phyloP scores from a whole-genome alignment of 139 green algal genomes.

The Spirogloea muscicola region DNA sequence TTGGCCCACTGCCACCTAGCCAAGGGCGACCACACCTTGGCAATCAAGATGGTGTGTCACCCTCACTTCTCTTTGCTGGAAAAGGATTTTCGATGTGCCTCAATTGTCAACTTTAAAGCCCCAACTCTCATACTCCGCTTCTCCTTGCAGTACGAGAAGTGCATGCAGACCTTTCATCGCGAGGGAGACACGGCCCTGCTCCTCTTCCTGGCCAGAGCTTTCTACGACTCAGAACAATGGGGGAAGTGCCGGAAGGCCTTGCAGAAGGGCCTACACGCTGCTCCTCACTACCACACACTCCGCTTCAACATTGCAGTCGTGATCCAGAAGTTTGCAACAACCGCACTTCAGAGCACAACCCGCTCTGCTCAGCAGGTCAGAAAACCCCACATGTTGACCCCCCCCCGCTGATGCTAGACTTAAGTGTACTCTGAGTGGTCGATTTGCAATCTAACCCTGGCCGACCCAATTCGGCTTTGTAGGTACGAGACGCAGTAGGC shows the following conservation, averaged over 20 bases:
- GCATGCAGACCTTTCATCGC: constrained; percentile 58
- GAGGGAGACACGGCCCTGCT: constrained; percentile 49
- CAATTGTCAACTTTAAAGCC: too few relatives aligned
- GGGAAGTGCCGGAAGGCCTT: constrained; percentile 61
- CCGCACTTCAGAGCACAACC: constrained; percentile 59
- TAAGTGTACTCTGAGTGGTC: too few relatives aligned
- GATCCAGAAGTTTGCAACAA: constrained; percentile 76
- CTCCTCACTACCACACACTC: constrained; percentile 59
- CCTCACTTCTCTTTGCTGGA: too few relatives aligned
- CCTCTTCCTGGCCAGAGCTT: constrained; percentile 63
- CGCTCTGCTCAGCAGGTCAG: constrained; percentile 20
- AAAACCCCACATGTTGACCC: too few relatives aligned
- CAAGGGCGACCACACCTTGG: constrained; percentile 52
- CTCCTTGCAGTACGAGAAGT: constrained; percentile 62
- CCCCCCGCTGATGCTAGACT: too few relatives aligned
- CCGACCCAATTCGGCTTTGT: background rate
- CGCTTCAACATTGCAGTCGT: constrained; percentile 57
- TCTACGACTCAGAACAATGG: constrained; percentile 66
- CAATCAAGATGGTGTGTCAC: constrained; percentile 62
- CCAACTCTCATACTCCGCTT: too few relatives aligned
- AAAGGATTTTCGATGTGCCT: too few relatives aligned
- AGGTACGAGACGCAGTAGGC: constrained; percentile 33
- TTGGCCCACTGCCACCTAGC: constrained; percentile 72
- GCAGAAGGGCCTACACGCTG: constrained; percentile 68
- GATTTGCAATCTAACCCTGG: too few relatives aligned